Conservation (phyloP, 257 asterid genomes). For the Ballota nigra region DNA sequence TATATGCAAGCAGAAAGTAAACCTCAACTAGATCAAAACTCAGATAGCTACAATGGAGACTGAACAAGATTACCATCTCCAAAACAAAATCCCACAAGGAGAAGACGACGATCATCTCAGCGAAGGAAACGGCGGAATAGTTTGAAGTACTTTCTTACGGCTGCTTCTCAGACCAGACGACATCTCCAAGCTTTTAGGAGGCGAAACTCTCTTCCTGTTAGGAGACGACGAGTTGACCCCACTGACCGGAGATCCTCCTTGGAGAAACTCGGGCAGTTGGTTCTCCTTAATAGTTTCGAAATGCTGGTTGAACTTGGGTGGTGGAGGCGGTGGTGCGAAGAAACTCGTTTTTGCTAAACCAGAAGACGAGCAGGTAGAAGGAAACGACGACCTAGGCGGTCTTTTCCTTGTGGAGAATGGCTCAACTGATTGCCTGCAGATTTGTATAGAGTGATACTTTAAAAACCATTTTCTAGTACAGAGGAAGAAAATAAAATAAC, state of each 20-base stretch:
- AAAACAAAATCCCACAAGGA: neutral
- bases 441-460: neutral
- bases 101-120: conserved; percentile 25
- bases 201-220: conserved; percentile 77
- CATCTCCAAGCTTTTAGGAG: conserved; percentile 48
- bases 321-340: conserved; percentile 31
- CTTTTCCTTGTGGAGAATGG: conserved; percentile 35
- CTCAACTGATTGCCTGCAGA: conserved; percentile 31
- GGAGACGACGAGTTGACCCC: conserved; percentile 72
- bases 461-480: neutral
- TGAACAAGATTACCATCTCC: neutral
- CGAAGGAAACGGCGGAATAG: conserved; percentile 75
- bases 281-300: conserved; percentile 49
- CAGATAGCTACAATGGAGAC: conserved; percentile 17
- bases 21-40: conserved; percentile 22
- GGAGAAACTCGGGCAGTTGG: conserved; percentile 69
- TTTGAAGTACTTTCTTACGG: conserved; percentile 64
- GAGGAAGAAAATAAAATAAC: neutral
- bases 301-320: conserved; percentile 45
- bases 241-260: conserved; percentile 43
- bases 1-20: conserved; percentile 4
- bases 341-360: conserved; percentile 37
- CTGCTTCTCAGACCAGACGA: conserved; percentile 59
- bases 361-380: conserved; percentile 40
- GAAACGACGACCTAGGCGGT: conserved; percentile 55